Evolutionary conservation across 2,329 filamentous ascomycete genomes (phyloP).

Genomic region (Diplodia seriata): DNA sequence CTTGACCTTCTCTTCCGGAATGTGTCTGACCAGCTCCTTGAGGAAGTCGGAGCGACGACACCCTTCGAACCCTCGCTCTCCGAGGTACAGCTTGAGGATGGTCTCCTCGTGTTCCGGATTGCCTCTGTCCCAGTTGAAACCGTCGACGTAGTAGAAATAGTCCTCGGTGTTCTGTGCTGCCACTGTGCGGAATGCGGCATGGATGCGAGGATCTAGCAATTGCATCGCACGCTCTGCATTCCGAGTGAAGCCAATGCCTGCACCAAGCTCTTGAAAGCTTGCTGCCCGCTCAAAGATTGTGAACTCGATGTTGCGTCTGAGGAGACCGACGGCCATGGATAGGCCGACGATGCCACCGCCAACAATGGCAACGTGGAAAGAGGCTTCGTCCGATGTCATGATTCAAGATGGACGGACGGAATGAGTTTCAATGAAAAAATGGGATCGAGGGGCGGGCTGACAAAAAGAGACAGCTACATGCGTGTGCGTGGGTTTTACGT

Average conservation of each 20-base stretch:
- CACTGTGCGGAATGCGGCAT: constrained; percentile 4
- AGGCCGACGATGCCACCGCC: constrained; percentile 43
- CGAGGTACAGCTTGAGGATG: constrained; percentile 35
- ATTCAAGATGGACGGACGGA: not conserved
- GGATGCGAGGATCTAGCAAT: not conserved
- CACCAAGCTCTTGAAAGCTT: constrained; percentile 40
- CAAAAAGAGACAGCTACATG: no score
- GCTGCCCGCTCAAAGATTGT: constrained; percentile 41
- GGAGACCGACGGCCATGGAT: constrained; percentile 40
- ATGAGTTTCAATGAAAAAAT: no score
- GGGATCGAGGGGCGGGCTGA: no score
- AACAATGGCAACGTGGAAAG: constrained; percentile 35
- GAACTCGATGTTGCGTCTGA: constrained; percentile 38
- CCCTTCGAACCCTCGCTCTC: constrained; percentile 35
- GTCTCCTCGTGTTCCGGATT: constrained; percentile 32
- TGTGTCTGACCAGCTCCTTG: constrained; percentile 30
- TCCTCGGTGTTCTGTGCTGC: constrained; percentile 16
- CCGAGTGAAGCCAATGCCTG: constrained; percentile 37
- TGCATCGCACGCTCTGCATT: constrained; percentile 25
- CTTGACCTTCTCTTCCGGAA: constrained; percentile 31
- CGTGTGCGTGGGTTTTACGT: no score
- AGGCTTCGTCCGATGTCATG: not conserved
- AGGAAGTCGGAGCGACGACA: constrained; percentile 33
- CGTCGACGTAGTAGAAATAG: constrained; percentile 33
- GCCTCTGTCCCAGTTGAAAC: constrained; percentile 13